Evolutionary conservation across 2,329 filamentous ascomycete species (phyloP).

Genomic region (Pseudonectria foliicola): DNA sequence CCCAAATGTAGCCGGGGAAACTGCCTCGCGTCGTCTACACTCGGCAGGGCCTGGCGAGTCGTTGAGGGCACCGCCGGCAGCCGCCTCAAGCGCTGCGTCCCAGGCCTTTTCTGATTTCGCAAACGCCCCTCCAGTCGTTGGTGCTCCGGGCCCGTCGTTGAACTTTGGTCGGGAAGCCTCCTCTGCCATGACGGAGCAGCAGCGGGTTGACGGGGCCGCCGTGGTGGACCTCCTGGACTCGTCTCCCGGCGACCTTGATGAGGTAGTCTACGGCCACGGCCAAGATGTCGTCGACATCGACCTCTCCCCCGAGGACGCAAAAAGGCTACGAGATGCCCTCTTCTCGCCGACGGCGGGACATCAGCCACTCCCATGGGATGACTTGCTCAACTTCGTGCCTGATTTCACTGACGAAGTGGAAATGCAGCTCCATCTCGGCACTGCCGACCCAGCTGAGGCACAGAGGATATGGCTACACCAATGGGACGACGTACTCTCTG

Average conservation of each 20-base stretch:
- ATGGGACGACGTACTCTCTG: constrained; percentile 49
- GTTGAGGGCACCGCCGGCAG: constrained; percentile 8
- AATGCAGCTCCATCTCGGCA: constrained; percentile 30
- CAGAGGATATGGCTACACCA: constrained; percentile 43
- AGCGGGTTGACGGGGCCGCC: constrained; percentile 31
- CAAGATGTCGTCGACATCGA: constrained; percentile 16
- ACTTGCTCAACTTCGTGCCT: constrained; percentile 45
- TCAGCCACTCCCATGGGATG: constrained; percentile 31
- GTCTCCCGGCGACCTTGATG: constrained; percentile 14
- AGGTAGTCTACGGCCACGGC: constrained; percentile 11
- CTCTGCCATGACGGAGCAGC: constrained; percentile 10
- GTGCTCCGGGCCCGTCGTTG: constrained; percentile 1
- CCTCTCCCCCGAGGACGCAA: constrained; percentile 22
- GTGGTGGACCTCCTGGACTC: constrained; percentile 32
- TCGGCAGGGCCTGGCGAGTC: constrained; percentile 11
- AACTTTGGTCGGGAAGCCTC: background rate
- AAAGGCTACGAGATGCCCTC: constrained; percentile 30
- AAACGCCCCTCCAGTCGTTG: constrained; percentile 8
- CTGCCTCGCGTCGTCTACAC: constrained; percentile 15
- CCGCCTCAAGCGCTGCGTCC: constrained; percentile 25
- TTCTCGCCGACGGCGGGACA: constrained; percentile 22
- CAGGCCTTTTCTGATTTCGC: constrained; percentile 21
- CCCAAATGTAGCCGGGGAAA: constrained; percentile 10
- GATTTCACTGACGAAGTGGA: constrained; percentile 27
- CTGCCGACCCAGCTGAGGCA: constrained; percentile 30